phyloP scores from a whole-genome alignment of 169 alveolate species.

The Neospora caninum region DNA sequence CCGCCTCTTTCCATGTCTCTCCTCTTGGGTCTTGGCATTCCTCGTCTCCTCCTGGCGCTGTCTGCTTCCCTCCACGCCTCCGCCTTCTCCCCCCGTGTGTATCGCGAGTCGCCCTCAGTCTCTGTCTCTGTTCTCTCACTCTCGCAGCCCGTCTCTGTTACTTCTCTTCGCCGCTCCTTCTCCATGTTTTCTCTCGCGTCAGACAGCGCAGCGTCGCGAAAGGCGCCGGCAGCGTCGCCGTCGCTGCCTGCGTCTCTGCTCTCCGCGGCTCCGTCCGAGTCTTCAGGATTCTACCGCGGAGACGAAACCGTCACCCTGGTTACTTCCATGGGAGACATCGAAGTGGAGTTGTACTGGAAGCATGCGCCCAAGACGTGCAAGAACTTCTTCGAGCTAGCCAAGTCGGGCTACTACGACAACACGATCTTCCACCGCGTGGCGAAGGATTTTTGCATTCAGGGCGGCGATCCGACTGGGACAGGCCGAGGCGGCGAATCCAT shows the following conservation, averaged over 20 bases:
- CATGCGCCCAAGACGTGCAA: constrained; percentile 90
- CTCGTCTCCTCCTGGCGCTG: background rate
- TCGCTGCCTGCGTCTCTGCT: background rate
- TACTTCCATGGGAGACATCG: constrained; percentile 96
- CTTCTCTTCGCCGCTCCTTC: background rate
- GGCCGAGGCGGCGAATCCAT: constrained; percentile 98
- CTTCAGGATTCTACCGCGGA: background rate
- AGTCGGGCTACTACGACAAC: constrained; percentile 88
- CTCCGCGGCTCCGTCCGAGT: background rate
- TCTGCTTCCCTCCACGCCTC: background rate
- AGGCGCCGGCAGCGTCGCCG: background rate
- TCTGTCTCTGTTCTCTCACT: background rate
- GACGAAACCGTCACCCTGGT: constrained; percentile 87
- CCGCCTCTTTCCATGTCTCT: background rate
- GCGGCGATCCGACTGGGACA: constrained; percentile 93
- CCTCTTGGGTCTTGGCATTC: too few relatives aligned
- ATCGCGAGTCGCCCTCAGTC: too few relatives aligned
- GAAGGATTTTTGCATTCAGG: constrained; percentile 87
- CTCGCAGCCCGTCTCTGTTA: background rate
- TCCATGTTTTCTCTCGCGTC: background rate
- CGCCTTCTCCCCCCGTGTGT: too few relatives aligned
- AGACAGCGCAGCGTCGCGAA: background rate
- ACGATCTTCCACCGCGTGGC: constrained; percentile 87
- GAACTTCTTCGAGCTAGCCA: constrained; percentile 86
- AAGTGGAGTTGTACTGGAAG: constrained; percentile 90